Evolutionary conservation across 345 rosid genomes (phyloP).

Genomic region (Gossypium longicalyx): DNA sequence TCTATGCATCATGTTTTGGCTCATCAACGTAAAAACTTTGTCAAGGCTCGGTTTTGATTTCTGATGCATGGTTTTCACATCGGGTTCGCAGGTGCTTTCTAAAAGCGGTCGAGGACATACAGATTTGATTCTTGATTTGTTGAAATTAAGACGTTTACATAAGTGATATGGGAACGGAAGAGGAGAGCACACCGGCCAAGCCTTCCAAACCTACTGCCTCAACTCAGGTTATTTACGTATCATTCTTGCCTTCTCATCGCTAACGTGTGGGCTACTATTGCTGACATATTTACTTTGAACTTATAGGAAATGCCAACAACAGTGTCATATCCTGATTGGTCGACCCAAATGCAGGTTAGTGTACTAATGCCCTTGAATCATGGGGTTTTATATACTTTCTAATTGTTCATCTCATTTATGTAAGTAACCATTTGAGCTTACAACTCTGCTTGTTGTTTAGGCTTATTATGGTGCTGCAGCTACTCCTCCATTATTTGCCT

Average conservation of each 20-base stretch:
- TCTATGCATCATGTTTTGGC: conserved; percentile 11
- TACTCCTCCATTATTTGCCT: conserved; percentile 76
- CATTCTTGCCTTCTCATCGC: neutral
- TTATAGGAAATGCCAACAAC: conserved; percentile 68
- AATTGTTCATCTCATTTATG: conserved; percentile 12
- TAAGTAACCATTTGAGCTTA: conserved; percentile 20
- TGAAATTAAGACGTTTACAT: conserved; percentile 13
- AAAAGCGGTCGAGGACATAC: conserved; percentile 8
- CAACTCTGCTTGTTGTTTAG: conserved; percentile 35
- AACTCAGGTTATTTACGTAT: conserved; percentile 44
- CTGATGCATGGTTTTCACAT: conserved; percentile 11
- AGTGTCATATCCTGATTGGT: conserved; percentile 82
- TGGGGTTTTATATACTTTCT: neutral
- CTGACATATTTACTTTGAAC: conserved; percentile 16
- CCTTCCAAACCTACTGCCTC: conserved; percentile 72
- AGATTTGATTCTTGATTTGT: conserved; percentile 7
- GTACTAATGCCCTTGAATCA: neutral
- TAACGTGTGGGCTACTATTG: neutral
- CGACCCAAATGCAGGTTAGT: conserved; percentile 81
- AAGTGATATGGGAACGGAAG: conserved; percentile 64
- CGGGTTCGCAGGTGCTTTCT: conserved; percentile 24
- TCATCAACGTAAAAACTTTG: neutral
- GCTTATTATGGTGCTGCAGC: conserved; percentile 92
- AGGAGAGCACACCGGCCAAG: conserved; percentile 65
- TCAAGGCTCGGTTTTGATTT: conserved; percentile 3